Conservation (phyloP, 192 early-diverging fungal genomes). For the Geranomyces variabilis region DNA sequence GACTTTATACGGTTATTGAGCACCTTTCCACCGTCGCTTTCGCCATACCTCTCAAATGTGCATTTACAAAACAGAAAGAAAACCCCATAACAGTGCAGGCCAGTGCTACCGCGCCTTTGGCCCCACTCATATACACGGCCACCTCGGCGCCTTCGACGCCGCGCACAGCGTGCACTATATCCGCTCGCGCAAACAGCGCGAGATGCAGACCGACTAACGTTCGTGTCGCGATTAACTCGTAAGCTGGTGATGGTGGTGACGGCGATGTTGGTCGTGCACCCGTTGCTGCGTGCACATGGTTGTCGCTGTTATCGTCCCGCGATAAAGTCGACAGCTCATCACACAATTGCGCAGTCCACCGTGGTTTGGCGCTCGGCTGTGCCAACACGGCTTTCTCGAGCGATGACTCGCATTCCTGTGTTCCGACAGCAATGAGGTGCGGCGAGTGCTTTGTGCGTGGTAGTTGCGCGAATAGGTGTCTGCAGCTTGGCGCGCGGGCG, state of each 20-base stretch:
- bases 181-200: slow-evolving; percentile 28
- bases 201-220: slow-evolving; percentile 41
- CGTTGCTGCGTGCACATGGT: not conserved
- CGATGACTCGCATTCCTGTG: slow-evolving; percentile 40
- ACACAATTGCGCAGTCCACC: slow-evolving; percentile 31
- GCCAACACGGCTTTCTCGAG: slow-evolving; percentile 30
- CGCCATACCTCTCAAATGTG: slow-evolving; percentile 2
- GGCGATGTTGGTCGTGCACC: not conserved
- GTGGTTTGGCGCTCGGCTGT: slow-evolving; percentile 8
- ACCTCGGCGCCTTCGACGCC: slow-evolving; percentile 11
- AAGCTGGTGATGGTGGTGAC: slow-evolving; percentile 1
- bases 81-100: not conserved
- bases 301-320: not conserved
- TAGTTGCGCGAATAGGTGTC: not conserved
- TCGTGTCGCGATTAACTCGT: slow-evolving; percentile 23
- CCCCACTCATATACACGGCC: slow-evolving; percentile 17
- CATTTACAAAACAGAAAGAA: slow-evolving; percentile 19
- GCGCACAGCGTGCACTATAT: slow-evolving; percentile 20
- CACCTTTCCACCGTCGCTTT: not conserved
- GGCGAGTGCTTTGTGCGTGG: slow-evolving; percentile 2
- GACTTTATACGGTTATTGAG: not conserved
- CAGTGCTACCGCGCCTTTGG: slow-evolving; percentile 20
- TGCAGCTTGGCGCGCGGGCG: slow-evolving; percentile 26
- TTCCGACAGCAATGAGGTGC: slow-evolving; percentile 37
- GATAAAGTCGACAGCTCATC: too few species aligned